Conservation (phyloP, 768 basidiomycete species). For the Phanerochaete sordida region DNA sequence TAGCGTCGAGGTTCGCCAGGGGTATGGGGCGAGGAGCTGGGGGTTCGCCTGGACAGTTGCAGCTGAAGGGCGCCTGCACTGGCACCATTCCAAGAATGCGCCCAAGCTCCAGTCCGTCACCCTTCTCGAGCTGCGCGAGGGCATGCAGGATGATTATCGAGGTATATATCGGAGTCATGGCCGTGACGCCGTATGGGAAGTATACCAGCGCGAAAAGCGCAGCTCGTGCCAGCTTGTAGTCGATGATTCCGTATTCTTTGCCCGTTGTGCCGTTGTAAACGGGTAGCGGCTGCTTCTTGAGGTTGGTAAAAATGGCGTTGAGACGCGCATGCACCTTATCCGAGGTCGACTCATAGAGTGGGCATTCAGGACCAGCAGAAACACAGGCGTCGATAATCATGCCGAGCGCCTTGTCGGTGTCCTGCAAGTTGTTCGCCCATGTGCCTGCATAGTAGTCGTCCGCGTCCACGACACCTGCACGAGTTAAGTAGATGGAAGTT, state of each 20-base stretch:
- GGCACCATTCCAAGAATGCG: background rate
- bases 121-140: slow-evolving; percentile 6
- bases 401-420: slow-evolving; percentile 12
- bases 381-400: slow-evolving; percentile 17
- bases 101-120: slow-evolving; percentile 2
- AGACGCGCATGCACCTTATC: slow-evolving; percentile 17
- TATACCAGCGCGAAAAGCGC: slow-evolving; percentile 2
- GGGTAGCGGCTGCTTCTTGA: background rate
- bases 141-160: background rate
- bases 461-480: slow-evolving; percentile 24
- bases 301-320: background rate
- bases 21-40: background rate
- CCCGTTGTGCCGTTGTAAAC: background rate
- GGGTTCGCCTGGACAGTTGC: background rate
- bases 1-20: background rate
- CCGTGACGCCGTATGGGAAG: background rate
- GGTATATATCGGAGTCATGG: background rate
- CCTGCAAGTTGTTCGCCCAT: slow-evolving; percentile 11
- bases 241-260: slow-evolving; percentile 4
- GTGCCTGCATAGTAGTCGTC: slow-evolving; percentile 20
- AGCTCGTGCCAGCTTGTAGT: background rate
- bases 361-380: slow-evolving; percentile 22
- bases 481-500: background rate
- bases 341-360: slow-evolving; percentile 20
- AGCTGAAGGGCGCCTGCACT: background rate